Percentiles rank a stretch among this genome's conserved stretches.
Conservation (phyloP, 1,284 basidiomycete genomes). For the Sparassis latifolia region DNA sequence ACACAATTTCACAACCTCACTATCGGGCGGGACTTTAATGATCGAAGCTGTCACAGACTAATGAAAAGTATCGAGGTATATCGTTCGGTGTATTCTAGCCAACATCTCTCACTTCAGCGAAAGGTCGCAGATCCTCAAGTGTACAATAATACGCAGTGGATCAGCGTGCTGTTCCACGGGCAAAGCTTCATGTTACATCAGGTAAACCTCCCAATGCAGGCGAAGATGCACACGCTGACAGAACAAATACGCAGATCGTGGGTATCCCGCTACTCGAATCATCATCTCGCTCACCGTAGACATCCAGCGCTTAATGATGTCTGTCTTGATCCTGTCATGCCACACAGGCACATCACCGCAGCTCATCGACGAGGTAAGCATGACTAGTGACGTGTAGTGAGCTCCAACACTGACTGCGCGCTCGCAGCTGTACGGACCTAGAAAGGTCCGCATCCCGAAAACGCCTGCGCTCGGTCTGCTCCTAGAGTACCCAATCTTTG, state of each 20-base stretch:
- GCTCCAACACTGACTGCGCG: too few species aligned
- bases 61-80: constrained; percentile 83
- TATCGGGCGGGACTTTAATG: constrained; percentile 79
- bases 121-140: constrained; percentile 77
- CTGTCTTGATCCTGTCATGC: constrained; percentile 72
- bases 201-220: constrained; percentile 13
- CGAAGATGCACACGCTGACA: background rate
- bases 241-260: constrained; percentile 20
- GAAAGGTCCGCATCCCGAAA: constrained; percentile 87
- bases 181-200: constrained; percentile 99
- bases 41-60: constrained; percentile 74
- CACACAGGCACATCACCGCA: constrained; percentile 71
- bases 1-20: constrained; percentile 99
- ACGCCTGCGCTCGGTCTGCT: constrained; percentile 94
- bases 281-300: constrained; percentile 1
- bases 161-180: constrained; percentile 89
- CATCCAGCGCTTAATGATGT: constrained; percentile 93
- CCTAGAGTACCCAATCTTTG: constrained; percentile 89
- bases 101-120: background rate
- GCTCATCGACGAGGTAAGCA: constrained; percentile 62
- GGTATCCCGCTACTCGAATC: constrained; percentile 6
- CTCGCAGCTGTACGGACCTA: constrained; percentile 52
- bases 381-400: too few species aligned
- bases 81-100: constrained; percentile 4
- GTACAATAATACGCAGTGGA: constrained; percentile 92